Base-by-base conservation (phyloP, 768 basidiomycete species). In the Lenzites betulinus region DNA sequence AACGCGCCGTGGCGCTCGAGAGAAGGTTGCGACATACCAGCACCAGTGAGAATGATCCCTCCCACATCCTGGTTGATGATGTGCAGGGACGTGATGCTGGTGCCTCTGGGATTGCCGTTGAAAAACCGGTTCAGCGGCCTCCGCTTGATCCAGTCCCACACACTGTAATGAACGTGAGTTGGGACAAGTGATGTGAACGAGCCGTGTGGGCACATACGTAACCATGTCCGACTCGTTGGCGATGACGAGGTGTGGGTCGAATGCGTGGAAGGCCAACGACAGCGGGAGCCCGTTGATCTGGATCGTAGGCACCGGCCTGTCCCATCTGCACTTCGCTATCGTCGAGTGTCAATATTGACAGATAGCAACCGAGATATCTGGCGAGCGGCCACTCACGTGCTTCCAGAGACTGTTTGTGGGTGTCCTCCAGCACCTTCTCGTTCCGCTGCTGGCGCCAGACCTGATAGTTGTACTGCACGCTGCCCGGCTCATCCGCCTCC, bases 1-100 rank as follows among this genome's bases (percentile, higher is more conserved):
- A 30, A 35, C 8, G 18, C 55, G 22, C 20, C 26, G 28, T 33
- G 1, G 23, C 46, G 7, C 7, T 48, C 36, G 22, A 22, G 52
- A 41, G 13, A 61, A 51, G 12, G 44, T 39, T 3, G 28, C 51
- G 11, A 75, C 87, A 60, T 67, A 94, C 93, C 85, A 62, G 96
- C 90, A 5, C 88, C 94, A 26, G 90, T 89, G 54, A 98, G 73
- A 54, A 98, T 85, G 46, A 98, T 87, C 1, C 93, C 94, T 9
- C 92, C 90, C 15, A 94, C 90, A 58, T 97, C 94, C 74, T 99
- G 93, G 71, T 99, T 98, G 73, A 98, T 93, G 70, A 98, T 88
- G 55, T 93, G 86, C 22, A 98, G 75, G 2, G 91, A 88, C 0
- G 97, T 95, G 58, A 98, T 91, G 55, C 84, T 88, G 4, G 89